Base-by-base conservation (phyloP, 164 flowering plant species). In the Liriodendron chinense region DNA sequence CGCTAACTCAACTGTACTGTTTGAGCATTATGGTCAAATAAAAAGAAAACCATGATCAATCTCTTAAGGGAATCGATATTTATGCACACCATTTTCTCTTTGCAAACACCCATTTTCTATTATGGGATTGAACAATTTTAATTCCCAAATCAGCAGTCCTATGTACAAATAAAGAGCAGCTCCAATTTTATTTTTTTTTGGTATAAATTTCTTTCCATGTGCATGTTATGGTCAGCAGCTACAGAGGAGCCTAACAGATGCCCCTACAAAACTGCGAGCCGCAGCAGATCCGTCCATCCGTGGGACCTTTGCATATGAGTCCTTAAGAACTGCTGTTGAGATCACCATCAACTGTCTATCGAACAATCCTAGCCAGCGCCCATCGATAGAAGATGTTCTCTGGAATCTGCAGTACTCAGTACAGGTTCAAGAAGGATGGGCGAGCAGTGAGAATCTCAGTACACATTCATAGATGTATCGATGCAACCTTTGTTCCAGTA, bases 341-440 rank as follows among this genome's bases (percentile, higher is more conserved):
- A 83, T 95, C 34, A 81, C 91, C 34, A 48, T 90, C 21, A 90
- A 85, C 34, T 95, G 98, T 68, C 84, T 95, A 18, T 50, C 73
- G 22, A 83, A 83, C 74, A 90, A 89, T 21, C 24, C 88, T 6
- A 78, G 76, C 21, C 78, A 79, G 76, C 92, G 98, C 1, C 98
- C 98, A 26, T 87, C 98, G 1, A 83, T 95, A 63, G 98, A 93
- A 74, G 97, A 95, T 76, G 91, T 93, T 72, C 82, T 95, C 9
- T 95, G 98, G 98, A 86, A 95, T 73, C 79, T 93, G 91, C 97
- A 95, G 84, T 95, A 93, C 77, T 84, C 98, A 2, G 81, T 84
- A 69, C 98, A 95, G 77, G 90, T 92, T 68, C 98, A 95, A 82
- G 93, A 93, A 69, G 93, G 91, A 70, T 93, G 96, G 97, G 83